Evolutionary conservation across 495 filamentous ascomycete species (phyloP), one percentile per base, ranked within the genome.

Genomic region (Beverwykella pulmonaria): DNA sequence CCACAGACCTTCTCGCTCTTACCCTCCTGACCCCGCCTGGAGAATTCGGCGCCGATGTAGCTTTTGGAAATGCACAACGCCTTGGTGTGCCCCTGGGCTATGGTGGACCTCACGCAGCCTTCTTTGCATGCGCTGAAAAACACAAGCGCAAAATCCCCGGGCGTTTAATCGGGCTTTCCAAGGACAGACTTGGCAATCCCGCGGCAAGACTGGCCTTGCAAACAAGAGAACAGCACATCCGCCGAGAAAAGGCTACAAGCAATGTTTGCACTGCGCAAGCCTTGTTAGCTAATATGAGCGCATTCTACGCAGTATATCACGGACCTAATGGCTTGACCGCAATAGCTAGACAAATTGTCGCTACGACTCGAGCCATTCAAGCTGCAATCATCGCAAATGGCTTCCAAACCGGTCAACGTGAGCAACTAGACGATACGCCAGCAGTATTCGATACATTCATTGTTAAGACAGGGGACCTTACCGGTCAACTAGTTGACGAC

Each of bases 181-280:
- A 95, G 77, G 94, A 98, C 73, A 83, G 94, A 59, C 79, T 93
- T 8, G 94, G 94, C 8, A 85, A 90, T 66, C 86, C 83, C 15
- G 94, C 94, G n/a, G 87, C 94, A 68, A 81, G 94, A 73, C 79
- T 98, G 73, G 90, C 94, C 23, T 79, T 98, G 48, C 94, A 98
- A 79, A 98, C 94, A 14, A 82, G 94, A 73, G 94, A 98, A 79
- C 94, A 98, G 77, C 94, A 98, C 74, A 98, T 98, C 76, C 84
- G 94, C 70, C 85, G 94, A 72, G 94, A 98, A 77, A 98, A 98
- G 84, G 94, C 94, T 1, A 98, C 94, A 6, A 97, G 92, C 81
- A 98, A 98, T 77, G 96, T 98, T 63, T 98, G 94, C 78, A 98
- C 94, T 22, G 94, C 94, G 7, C 94, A 98, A 75, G 94, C 94